Evolutionary conservation across 169 alveolate genomes (phyloP).

Genomic region (Eimeria praecox): DNA sequence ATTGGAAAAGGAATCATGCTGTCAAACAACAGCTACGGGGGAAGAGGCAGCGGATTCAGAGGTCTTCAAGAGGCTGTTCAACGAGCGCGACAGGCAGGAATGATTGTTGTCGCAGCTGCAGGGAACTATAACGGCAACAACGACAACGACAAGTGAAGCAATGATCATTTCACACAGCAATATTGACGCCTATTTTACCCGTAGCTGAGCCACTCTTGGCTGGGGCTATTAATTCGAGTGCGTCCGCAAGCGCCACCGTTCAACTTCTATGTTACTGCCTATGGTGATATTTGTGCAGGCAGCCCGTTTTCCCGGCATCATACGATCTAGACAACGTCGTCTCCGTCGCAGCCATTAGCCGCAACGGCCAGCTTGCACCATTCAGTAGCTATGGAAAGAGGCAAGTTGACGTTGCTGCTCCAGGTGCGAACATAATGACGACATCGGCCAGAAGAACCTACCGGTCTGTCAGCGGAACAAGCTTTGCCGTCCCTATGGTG

Average conservation of each 20-base stretch:
- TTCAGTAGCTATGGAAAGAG: conserved; percentile 81
- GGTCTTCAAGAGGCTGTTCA: conserved; percentile 83
- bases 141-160: conserved; percentile 82
- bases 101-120: conserved; percentile 85
- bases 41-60: conserved; percentile 84
- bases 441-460: conserved; percentile 78
- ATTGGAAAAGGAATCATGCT: conserved; percentile 86
- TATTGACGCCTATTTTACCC: not conserved
- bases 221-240: not conserved
- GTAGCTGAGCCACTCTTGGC: not conserved
- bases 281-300: conserved; percentile 59
- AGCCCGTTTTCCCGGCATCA: conserved; percentile 82
- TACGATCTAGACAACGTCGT: conserved; percentile 81
- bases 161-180: not conserved
- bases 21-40: conserved; percentile 89
- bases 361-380: conserved; percentile 79
- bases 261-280: not conserved
- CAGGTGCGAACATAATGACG: conserved; percentile 79
- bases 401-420: conserved; percentile 84
- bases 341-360: conserved; percentile 81
- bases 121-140: conserved; percentile 84
- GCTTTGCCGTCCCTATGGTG: conserved; percentile 88
- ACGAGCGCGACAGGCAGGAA: conserved; percentile 82
- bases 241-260: not conserved
- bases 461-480: conserved; percentile 85